A percentile compares a stretch with the other conserved stretches of the same genome.
Evolutionary conservation across 345 rosid genomes (phyloP).

Genomic region (Lepidium aucheri): DNA sequence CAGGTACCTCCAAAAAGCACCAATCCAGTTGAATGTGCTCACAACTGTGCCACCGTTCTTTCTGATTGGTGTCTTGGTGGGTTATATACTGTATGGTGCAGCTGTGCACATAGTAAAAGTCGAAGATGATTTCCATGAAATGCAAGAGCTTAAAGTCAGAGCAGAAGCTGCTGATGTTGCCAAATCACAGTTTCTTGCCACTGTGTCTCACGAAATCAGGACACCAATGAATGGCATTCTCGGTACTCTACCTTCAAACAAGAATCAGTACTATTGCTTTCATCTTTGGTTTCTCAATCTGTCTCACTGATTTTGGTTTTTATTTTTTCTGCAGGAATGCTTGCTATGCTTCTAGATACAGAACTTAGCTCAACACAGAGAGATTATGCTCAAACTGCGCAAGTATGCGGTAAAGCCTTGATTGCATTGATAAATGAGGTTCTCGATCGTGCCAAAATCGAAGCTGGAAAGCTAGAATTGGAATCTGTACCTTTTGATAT

Average conservation of each 20-base stretch:
- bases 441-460: constrained; percentile 97
- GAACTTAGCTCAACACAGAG: constrained; percentile 84
- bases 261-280: neutral
- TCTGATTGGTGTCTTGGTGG: constrained; percentile 67
- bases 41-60: constrained; percentile 62
- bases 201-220: constrained; percentile 96
- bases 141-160: constrained; percentile 71
- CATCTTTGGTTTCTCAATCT: neutral
- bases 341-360: constrained; percentile 84
- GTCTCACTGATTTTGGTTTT: neutral
- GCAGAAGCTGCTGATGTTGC: constrained; percentile 99
- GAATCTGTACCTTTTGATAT: constrained; percentile 77
- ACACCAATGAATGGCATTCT: constrained; percentile 99
- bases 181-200: constrained; percentile 96
- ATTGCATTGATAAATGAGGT: constrained; percentile 88
- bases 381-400: constrained; percentile 95
- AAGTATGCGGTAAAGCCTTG: constrained; percentile 91
- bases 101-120: constrained; percentile 78
- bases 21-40: constrained; percentile 60
- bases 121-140: constrained; percentile 77
- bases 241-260: constrained; percentile 32
- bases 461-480: constrained; percentile 87
- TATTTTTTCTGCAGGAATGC: constrained; percentile 55
- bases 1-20: constrained; percentile 89
- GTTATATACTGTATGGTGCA: constrained; percentile 76